A percentile compares a stretch with the other conserved stretches of the same genome.
phyloP scores from a whole-genome alignment of 257 asterid species.

The Pogostemon cablin region DNA sequence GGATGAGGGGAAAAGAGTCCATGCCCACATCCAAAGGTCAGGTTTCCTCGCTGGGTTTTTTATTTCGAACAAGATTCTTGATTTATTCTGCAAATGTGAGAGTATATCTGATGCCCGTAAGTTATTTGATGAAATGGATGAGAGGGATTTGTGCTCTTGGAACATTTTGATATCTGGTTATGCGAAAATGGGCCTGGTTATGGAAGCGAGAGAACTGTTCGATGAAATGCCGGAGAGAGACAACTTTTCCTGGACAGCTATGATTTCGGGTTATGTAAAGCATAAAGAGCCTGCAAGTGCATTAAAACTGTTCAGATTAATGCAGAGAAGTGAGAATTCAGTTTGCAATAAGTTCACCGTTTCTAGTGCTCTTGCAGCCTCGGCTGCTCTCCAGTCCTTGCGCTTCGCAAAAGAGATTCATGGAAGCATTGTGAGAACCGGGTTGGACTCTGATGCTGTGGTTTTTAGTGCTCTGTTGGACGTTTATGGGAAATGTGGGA shows the following conservation, averaged over 20 bases:
- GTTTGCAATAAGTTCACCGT: slow-evolving; percentile 56
- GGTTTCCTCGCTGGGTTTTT: slow-evolving; percentile 56
- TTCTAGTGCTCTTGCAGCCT: slow-evolving; percentile 75
- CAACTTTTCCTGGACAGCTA: slow-evolving; percentile 78
- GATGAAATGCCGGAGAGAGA: slow-evolving; percentile 73
- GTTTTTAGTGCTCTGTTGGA: slow-evolving; percentile 76
- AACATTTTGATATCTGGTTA: slow-evolving; percentile 75
- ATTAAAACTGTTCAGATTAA: slow-evolving; percentile 57
- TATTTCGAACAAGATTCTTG: slow-evolving; percentile 63
- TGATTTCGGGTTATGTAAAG: slow-evolving; percentile 77
- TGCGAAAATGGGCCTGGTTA: slow-evolving; percentile 48
- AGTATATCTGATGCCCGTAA: slow-evolving; percentile 50
- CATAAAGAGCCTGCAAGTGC: slow-evolving; percentile 55
- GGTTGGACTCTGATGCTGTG: slow-evolving; percentile 69
- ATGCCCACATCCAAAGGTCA: slow-evolving; percentile 48
- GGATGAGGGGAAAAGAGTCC: slow-evolving; percentile 58
- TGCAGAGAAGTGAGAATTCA: slow-evolving; percentile 48
- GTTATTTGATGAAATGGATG: slow-evolving; percentile 63
- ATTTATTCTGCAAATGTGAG: slow-evolving; percentile 66
- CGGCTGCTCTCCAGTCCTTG: slow-evolving; percentile 66
- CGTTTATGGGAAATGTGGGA: slow-evolving; percentile 82
- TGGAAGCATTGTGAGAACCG: slow-evolving; percentile 56
- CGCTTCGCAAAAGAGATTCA: slow-evolving; percentile 74
- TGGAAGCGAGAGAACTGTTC: slow-evolving; percentile 61
- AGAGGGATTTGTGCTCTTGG: slow-evolving; percentile 71